Percentiles rank a stretch among this genome's conserved stretches.
phyloP scores from a whole-genome alignment of 768 basidiomycete species.

The Mycena kentingensis region DNA sequence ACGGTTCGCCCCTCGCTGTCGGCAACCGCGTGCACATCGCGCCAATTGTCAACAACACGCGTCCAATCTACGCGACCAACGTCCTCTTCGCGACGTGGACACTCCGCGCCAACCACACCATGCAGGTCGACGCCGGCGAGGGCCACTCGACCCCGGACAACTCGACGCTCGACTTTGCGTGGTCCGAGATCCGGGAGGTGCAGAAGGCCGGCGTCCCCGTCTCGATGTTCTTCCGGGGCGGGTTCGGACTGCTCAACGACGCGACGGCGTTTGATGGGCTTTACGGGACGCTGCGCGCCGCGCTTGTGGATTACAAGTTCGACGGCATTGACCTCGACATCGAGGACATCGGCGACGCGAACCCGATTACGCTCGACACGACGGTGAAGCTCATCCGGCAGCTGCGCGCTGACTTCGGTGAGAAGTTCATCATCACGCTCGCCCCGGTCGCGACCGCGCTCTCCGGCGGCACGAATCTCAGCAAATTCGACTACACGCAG shows the following conservation, averaged over 20 bases:
- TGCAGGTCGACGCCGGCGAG: background rate
- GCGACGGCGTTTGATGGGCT: background rate
- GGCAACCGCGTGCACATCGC: background rate
- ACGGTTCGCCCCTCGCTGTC: background rate
- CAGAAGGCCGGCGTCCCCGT: background rate
- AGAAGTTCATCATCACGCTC: constrained; percentile 4
- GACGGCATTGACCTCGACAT: constrained; percentile 6
- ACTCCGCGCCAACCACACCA: background rate
- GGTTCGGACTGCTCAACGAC: background rate
- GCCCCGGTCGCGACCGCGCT: constrained; percentile 3
- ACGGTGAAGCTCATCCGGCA: background rate
- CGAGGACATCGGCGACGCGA: too few species aligned
- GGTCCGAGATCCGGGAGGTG: background rate
- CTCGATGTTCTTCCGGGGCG: background rate
- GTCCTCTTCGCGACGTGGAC: background rate
- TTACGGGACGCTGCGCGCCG: background rate
- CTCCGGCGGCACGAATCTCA: background rate
- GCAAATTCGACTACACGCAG: background rate
- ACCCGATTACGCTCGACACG: background rate
- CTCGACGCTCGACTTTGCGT: background rate
- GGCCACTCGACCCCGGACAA: background rate
- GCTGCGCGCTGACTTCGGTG: background rate
- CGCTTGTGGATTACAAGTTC: background rate
- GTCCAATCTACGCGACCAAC: background rate
- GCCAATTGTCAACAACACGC: background rate